Evolutionary conservation across 1,284 basidiomycete genomes (phyloP).

Genomic region (Mycosarcoma maydis): DNA sequence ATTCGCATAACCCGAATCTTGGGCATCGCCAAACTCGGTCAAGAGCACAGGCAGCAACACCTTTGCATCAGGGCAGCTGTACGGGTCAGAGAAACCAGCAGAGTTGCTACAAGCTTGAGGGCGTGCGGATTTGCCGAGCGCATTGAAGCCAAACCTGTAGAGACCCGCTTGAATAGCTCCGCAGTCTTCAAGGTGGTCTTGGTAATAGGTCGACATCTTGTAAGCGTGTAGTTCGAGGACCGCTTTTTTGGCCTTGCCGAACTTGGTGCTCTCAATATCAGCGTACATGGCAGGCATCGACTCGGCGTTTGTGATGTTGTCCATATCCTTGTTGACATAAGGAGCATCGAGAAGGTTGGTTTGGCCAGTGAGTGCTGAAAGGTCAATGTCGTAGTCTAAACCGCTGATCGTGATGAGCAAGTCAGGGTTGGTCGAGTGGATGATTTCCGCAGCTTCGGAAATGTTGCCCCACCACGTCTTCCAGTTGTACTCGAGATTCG

Average conservation of each 20-base stretch:
- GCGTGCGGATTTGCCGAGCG: constrained; percentile 24
- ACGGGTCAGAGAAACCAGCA: constrained; percentile 18
- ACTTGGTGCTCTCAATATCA: constrained; percentile 25
- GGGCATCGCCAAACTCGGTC: constrained; percentile 41
- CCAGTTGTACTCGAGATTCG: constrained; percentile 42
- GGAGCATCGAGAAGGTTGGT: constrained; percentile 27
- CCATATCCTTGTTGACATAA: constrained; percentile 26
- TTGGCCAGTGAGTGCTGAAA: constrained; percentile 27
- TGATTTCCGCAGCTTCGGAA: constrained; percentile 34
- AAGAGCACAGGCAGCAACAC: constrained; percentile 23
- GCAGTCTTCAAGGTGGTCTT: constrained; percentile 31
- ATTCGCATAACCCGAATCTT: constrained; percentile 19
- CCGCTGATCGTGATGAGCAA: constrained; percentile 46
- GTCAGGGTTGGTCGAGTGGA: constrained; percentile 38
- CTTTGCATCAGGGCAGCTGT: constrained; percentile 30
- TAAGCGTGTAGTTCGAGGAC: constrained; percentile 46
- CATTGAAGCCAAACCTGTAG: constrained; percentile 43
- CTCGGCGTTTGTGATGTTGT: constrained; percentile 15
- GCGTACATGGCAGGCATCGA: constrained; percentile 19
- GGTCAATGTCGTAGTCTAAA: constrained; percentile 44
- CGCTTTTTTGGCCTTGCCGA: constrained; percentile 38
- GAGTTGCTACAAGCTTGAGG: constrained; percentile 21
- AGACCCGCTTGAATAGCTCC: constrained; percentile 23
- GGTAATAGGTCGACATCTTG: constrained; percentile 32
- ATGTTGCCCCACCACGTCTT: constrained; percentile 42